Evolutionary conservation across 176 grass and related monocot species (phyloP), one percentile per base, ranked within the genome.

Genomic region (Saccharum officinarum): DNA sequence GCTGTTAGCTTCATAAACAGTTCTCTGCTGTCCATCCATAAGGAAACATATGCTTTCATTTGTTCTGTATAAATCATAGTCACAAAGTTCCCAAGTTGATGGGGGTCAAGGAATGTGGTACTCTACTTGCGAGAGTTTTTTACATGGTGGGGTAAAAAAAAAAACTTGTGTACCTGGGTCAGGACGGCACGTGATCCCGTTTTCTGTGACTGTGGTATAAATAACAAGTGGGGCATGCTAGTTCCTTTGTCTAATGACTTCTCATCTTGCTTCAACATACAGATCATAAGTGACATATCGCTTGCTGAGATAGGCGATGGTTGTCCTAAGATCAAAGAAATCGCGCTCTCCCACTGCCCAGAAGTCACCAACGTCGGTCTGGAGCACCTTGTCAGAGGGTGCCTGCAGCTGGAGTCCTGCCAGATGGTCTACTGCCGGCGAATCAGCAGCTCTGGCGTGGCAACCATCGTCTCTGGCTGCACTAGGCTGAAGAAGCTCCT

Each of bases 401-500:
- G 92, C 71, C 76, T 41, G 52, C 82, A 79, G 64, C 82, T 98
- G 14, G 87, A 95, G 79, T 86, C 80, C 11, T 88, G 86, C 73
- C 81, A 95, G 62, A 88, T 98, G 87, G 95, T 95, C 44, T 95
- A 95, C 37, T 98, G 95, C 63, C 78, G 83, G 26, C 85, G 26
- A 36, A 79, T 98, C 84, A 95, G 86, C 22, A 73, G 84, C 20
- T 76, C 85, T 12, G 92, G 95, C 31, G 86, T 98, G n/a, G 92
- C 95, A 3, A 98, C 92, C 3, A 17, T 98, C 5, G 28, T 95
- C 71, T 95, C 95, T 1, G 84, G 85, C 76, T 93, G 91, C 88
- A 30, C 90, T 67, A 89, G 84, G 82, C 65, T 98, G 84, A 98
- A 95, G 80, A 95, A 91, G 52, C 79, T 98, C 73, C 86, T 95